Evolutionary conservation across 2,329 filamentous ascomycete species (phyloP), one percentile per base, ranked within the genome.

Genomic region (Aspergillus cejpii): DNA sequence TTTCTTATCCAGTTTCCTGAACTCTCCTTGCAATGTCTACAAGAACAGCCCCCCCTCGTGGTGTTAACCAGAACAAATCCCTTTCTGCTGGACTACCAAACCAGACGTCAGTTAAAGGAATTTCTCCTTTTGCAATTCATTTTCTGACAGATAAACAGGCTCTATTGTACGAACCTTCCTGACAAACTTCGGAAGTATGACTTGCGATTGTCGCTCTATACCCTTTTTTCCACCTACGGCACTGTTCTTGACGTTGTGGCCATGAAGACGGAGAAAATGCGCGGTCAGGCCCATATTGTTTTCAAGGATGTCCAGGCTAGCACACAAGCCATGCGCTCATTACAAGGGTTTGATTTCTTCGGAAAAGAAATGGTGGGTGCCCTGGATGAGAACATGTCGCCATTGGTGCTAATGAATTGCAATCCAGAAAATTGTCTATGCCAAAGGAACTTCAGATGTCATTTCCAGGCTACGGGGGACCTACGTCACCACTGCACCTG

Each of bases 141-240:
- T 39, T 36, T 39, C 58, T 65, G 44, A 66, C 48, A 37, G n/a
- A 43, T 29, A 6, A 42, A 53, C 59, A 94, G 87, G 7, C 79
- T 98, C 52, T 98, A 97, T 64, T 78, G 94, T 58, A 85, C 82
- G 41, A 95, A 96, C 60, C 78, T 98, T 2, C 88, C 87, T 17
- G 80, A 89, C 50, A 96, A 95, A 72, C 80, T 97, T 51, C 86
- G 85, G 61, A 98, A 97, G 67, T 75, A 80, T 49, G 90, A 97
- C 64, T 72, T 98, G 33, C 83, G 89, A 59, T 84, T 87, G 37
- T 84, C 85, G 4, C 77, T 98, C 23, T 98, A 98, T 71, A 86
- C 89, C 67, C 78, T 97, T 10, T 97, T 97, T 67, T 88, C 89
- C 8, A 94, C 89, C 11, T 94, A 95, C 64, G 92, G 92, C 31